phyloP scores from a whole-genome alignment of 306 rosid genomes.

The Castanea mollissima region DNA sequence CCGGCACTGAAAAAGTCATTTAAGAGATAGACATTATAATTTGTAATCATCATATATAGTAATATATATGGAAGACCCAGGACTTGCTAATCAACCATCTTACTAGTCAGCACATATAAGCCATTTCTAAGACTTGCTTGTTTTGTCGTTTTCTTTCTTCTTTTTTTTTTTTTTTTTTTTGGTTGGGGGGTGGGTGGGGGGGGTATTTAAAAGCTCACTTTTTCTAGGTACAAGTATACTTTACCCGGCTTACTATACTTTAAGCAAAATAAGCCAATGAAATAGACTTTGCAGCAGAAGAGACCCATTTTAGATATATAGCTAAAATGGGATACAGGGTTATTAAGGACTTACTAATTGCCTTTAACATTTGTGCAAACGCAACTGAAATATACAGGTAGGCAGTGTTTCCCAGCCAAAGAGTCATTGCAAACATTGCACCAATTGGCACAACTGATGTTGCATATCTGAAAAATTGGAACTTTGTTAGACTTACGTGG shows the following conservation, averaged over 20 bases:
- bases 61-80: neutral
- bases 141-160: no score
- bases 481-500: constrained; percentile 26
- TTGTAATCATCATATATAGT: constrained; percentile 14
- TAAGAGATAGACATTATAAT: constrained; percentile 3
- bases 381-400: constrained; percentile 96
- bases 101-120: neutral
- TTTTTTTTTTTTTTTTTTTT: no score
- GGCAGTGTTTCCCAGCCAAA: constrained; percentile 99
- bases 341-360: constrained; percentile 74
- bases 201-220: no score
- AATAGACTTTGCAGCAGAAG: neutral
- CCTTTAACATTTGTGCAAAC: constrained; percentile 98
- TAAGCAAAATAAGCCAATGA: no score
- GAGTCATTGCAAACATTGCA: constrained; percentile 98
- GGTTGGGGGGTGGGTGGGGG: no score
- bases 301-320: constrained; percentile 23
- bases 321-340: constrained; percentile 14
- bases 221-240: no score
- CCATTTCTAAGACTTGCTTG: no score
- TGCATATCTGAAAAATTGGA: constrained; percentile 63
- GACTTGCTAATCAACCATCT: constrained; percentile 22
- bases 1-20: constrained; percentile 80
- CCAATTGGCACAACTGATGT: constrained; percentile 95
- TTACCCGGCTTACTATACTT: no score